Conservation (phyloP, 345 rosid species). For the Diplotaxis tenuifolia region DNA sequence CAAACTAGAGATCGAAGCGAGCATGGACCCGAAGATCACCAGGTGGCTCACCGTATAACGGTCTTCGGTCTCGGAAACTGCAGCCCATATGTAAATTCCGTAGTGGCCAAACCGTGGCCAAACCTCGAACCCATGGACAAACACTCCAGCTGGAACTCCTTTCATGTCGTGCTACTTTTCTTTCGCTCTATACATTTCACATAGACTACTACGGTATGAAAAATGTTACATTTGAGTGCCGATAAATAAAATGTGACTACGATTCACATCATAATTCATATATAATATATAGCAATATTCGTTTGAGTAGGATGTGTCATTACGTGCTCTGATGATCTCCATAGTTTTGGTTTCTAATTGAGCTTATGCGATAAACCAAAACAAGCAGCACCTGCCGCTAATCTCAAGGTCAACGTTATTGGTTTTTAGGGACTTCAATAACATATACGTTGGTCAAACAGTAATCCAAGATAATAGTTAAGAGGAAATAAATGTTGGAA, state of each 20-base stretch:
- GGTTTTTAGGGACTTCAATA: neutral
- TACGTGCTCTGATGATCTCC: neutral
- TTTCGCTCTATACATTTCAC: neutral
- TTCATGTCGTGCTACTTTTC: neutral
- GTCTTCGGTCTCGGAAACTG: too few relatives aligned
- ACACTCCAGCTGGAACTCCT: too few relatives aligned
- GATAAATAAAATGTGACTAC: neutral
- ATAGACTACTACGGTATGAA: neutral
- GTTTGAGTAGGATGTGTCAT: neutral
- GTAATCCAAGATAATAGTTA: conserved; percentile 9
- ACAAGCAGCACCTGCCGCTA: neutral
- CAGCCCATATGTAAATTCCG: too few relatives aligned
- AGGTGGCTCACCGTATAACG: too few relatives aligned
- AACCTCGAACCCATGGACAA: too few relatives aligned
- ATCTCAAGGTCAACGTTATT: neutral
- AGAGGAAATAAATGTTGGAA: conserved; percentile 31
- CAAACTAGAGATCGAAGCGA: too few relatives aligned
- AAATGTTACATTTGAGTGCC: neutral
- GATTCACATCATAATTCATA: neutral
- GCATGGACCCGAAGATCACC: too few relatives aligned
- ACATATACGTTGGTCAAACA: conserved; percentile 21
- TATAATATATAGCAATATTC: neutral
- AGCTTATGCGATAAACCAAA: neutral
- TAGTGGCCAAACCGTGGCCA: too few relatives aligned
- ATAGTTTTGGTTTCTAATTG: neutral